phyloP scores from a whole-genome alignment of 2,329 filamentous ascomycete species.

The Cryphonectria radicalis region DNA sequence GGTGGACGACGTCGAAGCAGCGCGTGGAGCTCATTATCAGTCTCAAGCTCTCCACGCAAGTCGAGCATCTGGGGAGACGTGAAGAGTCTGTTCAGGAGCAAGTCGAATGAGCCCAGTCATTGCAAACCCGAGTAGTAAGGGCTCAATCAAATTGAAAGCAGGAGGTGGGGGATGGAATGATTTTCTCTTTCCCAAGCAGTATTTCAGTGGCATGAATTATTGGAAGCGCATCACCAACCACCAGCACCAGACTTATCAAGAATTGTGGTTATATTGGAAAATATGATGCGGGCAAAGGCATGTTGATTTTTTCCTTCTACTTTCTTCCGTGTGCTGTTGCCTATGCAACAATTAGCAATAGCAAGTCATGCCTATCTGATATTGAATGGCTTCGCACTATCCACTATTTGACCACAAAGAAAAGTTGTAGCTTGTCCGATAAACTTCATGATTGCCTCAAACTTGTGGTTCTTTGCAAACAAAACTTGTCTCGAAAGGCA shows the following conservation, averaged over 20 bases:
- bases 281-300: not conserved
- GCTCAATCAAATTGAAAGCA: not conserved
- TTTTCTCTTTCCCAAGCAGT: not conserved
- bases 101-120: not conserved
- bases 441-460: not conserved
- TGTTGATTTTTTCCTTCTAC: not conserved
- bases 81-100: conserved; percentile 12
- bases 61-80: conserved; percentile 6
- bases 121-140: not conserved
- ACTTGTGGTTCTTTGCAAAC: not conserved
- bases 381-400: not conserved
- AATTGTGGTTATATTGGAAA: too few species aligned
- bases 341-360: not conserved
- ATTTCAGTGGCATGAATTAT: not conserved
- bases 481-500: too few species aligned
- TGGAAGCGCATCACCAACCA: not conserved
- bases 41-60: not conserved
- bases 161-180: not conserved
- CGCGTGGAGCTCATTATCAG: conserved; percentile 10
- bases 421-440: not conserved
- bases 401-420: not conserved
- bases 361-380: not conserved
- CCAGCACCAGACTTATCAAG: too few species aligned
- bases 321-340: not conserved
- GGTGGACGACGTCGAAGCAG: conserved; percentile 21